Conservation (phyloP, 2,329 filamentous ascomycete species). For the Epichloe uncinata region DNA sequence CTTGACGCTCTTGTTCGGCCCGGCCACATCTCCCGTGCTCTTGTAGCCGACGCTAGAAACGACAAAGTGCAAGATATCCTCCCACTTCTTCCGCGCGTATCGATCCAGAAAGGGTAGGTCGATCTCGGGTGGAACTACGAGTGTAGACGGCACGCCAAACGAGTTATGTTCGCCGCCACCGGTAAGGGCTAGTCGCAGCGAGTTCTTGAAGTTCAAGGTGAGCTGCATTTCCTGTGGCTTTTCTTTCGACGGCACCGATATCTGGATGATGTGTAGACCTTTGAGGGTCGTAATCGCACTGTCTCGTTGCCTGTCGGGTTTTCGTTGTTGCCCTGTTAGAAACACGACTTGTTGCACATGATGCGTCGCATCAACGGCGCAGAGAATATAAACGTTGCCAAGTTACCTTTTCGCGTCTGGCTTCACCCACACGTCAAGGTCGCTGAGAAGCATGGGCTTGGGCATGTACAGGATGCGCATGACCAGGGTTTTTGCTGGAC, state of each 20-base stretch:
- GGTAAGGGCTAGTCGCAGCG: conserved; percentile 74
- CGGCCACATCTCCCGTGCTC: conserved; percentile 31
- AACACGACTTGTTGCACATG: background rate
- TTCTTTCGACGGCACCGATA: conserved; percentile 45
- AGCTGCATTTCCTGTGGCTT: conserved; percentile 61
- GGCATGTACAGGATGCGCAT: conserved; percentile 92
- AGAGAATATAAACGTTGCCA: background rate
- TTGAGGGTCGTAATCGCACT: conserved; percentile 70
- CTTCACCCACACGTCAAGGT: conserved; percentile 79
- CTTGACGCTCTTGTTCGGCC: conserved; percentile 67
- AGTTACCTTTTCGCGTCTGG: conserved; percentile 36
- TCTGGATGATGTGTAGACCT: conserved; percentile 73
- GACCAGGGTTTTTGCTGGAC: conserved; percentile 77
- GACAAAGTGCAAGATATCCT: conserved; percentile 90
- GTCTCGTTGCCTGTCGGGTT: conserved; percentile 54
- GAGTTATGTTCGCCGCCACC: conserved; percentile 76
- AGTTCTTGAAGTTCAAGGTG: conserved; percentile 68
- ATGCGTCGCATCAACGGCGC: background rate
- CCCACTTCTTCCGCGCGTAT: conserved; percentile 83
- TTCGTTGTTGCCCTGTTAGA: background rate
- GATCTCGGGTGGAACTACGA: conserved; percentile 48
- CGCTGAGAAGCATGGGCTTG: conserved; percentile 59
- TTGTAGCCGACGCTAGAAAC: conserved; percentile 58
- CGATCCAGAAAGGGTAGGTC: conserved; percentile 64
- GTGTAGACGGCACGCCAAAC: conserved; percentile 73